phyloP scores from a whole-genome alignment of 495 filamentous ascomycete species.

The Baudoinia panamericana region DNA sequence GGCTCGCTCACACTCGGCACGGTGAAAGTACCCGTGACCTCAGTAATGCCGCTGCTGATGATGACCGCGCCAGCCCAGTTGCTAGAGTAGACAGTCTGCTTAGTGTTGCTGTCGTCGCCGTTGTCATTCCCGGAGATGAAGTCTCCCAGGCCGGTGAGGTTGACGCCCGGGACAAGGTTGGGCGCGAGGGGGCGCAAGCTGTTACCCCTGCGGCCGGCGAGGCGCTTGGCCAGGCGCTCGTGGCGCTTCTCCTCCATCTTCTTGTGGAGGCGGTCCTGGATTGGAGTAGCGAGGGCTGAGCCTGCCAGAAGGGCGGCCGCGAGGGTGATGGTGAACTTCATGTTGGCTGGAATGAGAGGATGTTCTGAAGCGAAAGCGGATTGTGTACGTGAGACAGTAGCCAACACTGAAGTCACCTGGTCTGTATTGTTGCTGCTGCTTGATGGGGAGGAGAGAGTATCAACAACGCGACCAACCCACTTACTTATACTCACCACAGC shows the following conservation, averaged over 20 bases:
- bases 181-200: conserved; percentile 1
- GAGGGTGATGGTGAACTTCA: conserved; percentile 3
- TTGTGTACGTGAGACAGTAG: too few relatives aligned
- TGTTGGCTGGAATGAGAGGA: too few relatives aligned
- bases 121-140: neutral
- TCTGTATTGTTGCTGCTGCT: too few relatives aligned
- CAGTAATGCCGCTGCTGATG: conserved; percentile 3
- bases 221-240: conserved; percentile 2
- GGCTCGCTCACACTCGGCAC: conserved; percentile 23
- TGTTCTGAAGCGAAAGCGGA: too few relatives aligned
- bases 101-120: neutral
- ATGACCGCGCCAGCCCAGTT: conserved; percentile 17
- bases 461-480: too few relatives aligned
- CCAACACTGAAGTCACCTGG: too few relatives aligned
- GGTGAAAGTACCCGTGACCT: conserved; percentile 15
- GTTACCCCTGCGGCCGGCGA: neutral
- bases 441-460: too few relatives aligned
- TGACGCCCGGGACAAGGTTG: too few relatives aligned
- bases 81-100: neutral
- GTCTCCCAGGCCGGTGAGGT: conserved; percentile 1
- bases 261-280: neutral
- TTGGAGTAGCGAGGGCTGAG: neutral
- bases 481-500: too few relatives aligned
- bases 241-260: neutral
- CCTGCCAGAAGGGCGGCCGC: neutral